Base-by-base conservation (phyloP, 257 asterid species). In the Solanum clarkiae region DNA sequence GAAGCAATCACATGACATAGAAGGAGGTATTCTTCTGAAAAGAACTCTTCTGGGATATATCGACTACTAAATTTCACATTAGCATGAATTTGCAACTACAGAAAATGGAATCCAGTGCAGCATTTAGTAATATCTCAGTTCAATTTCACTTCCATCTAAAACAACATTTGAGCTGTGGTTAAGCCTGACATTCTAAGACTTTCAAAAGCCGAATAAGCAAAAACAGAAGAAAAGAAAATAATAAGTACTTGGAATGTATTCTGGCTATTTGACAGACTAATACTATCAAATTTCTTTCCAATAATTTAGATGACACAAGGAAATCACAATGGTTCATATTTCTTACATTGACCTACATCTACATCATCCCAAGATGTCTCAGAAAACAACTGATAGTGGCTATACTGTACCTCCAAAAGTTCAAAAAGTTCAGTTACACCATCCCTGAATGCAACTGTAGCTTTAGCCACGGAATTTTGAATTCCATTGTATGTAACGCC, bases 351-450 rank as follows among this genome's bases (percentile, higher is more conserved):
- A 6, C 84, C 72, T 65, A 62, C 75, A 66, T 79, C 87, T 81
- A 74, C 86, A 83, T 81, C 79, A 54, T 59, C 81, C 72, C 85
- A 45, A 84, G 88, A 86, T 55, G 80, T 82, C 26, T 22, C 8
- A 68, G 74, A 79, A 20, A 54, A 56, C 72, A 86, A 53, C 49
- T 7, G 44, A 49, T 53, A 9, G 51, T 11, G 54, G 51, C n/a
- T 83, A 63, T 80, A 63, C 36, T 63, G 84, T 90, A 95, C 99
- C 98, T 94, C 98, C 88, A 95, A 90, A 79, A 93, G 87, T 90
- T 95, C 98, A 88, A 95, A 92, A 60, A 95, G 97, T 92, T 95
- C 98, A 86, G 81, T 84, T 60, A 95, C 98, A 44, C 98, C 99
- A 81, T 95, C 98, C 87, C 99, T 90, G 70, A 95, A 94, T 63